phyloP scores from a whole-genome alignment of 805 yeast genomes.

The Kuraishia molischiana region DNA sequence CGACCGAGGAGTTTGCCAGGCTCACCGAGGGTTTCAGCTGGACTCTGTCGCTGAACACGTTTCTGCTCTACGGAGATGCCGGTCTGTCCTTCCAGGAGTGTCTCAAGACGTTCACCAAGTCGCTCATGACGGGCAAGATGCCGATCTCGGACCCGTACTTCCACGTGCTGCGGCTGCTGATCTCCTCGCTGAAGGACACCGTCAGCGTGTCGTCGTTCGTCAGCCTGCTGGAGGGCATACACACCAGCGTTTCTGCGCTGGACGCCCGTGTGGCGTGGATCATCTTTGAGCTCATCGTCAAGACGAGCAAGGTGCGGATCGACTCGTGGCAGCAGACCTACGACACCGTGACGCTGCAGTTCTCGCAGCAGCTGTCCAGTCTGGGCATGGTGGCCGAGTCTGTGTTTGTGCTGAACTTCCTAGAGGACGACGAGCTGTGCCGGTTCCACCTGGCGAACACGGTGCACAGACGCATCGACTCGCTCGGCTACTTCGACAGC shows the following conservation, averaged over 20 bases:
- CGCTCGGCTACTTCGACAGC: slow-evolving; percentile 16
- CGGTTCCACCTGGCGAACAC: slow-evolving; percentile 27
- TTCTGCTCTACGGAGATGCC: slow-evolving; percentile 53
- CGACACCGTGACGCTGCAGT: slow-evolving; percentile 14
- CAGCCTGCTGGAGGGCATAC: slow-evolving; percentile 1
- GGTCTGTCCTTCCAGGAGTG: slow-evolving; percentile 23
- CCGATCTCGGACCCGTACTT: slow-evolving; percentile 11
- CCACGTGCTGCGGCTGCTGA: slow-evolving; percentile 19
- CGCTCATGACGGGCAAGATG: background rate
- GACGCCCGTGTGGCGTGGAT: slow-evolving; percentile 7
- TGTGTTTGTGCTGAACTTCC: slow-evolving; percentile 50
- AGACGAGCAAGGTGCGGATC: slow-evolving; percentile 8
- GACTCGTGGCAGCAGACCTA: slow-evolving; percentile 4
- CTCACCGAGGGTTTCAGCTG: slow-evolving; percentile 46
- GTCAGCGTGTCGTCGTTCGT: slow-evolving; percentile 3
- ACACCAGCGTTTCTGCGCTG: background rate
- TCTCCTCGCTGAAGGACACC: slow-evolving; percentile 10
- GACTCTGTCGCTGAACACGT: slow-evolving; percentile 50
- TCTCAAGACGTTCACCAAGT: slow-evolving; percentile 12
- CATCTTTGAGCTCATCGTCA: slow-evolving; percentile 7
- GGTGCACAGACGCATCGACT: slow-evolving; percentile 23
- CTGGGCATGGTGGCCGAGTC: slow-evolving; percentile 48
- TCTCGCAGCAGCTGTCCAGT: slow-evolving; percentile 42
- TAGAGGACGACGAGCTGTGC: slow-evolving; percentile 36
- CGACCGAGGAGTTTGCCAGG: slow-evolving; percentile 17